Conservation (phyloP, 108 stramenopile genomes). For the Cyclostephanos tholiformis region DNA sequence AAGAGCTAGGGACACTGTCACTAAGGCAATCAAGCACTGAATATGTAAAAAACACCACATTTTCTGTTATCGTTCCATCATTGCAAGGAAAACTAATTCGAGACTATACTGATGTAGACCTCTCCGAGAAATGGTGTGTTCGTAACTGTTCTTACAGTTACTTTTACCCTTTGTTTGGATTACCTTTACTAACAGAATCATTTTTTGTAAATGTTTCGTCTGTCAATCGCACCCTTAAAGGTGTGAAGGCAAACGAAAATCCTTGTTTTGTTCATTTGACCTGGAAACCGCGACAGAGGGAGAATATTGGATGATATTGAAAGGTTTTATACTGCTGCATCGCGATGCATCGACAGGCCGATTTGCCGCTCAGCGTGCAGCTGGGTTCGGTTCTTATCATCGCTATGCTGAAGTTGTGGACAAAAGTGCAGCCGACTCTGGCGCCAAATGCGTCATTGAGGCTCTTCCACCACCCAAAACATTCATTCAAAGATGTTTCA, state of each 20-base stretch:
- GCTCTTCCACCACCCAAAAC: slow-evolving; percentile 35
- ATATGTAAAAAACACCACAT: slow-evolving; percentile 62
- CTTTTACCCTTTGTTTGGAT: not conserved
- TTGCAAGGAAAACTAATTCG: slow-evolving; percentile 28
- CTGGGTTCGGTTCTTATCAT: slow-evolving; percentile 73
- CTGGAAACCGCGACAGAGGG: slow-evolving; percentile 89
- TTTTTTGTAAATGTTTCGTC: not conserved
- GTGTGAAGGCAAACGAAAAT: slow-evolving; percentile 63
- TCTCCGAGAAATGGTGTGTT: slow-evolving; percentile 67
- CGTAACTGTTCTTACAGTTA: not conserved
- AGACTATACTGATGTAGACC: slow-evolving; percentile 43
- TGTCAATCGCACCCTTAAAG: slow-evolving; percentile 6
- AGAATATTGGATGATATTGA: slow-evolving; percentile 88
- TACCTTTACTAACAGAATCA: not conserved
- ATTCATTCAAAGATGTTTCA: slow-evolving; percentile 47
- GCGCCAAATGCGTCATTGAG: slow-evolving; percentile 22
- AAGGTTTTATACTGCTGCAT: slow-evolving; percentile 85
- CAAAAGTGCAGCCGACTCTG: slow-evolving; percentile 20
- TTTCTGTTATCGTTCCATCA: slow-evolving; percentile 65
- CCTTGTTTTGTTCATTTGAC: slow-evolving; percentile 69
- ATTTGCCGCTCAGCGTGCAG: slow-evolving; percentile 73
- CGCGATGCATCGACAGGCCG: slow-evolving; percentile 79
- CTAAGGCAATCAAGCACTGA: slow-evolving; percentile 71
- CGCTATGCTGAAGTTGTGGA: slow-evolving; percentile 25
- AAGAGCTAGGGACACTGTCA: slow-evolving; percentile 67